Evolutionary conservation across 768 basidiomycete genomes (phyloP).

Genomic region (Kwoniella pini): DNA sequence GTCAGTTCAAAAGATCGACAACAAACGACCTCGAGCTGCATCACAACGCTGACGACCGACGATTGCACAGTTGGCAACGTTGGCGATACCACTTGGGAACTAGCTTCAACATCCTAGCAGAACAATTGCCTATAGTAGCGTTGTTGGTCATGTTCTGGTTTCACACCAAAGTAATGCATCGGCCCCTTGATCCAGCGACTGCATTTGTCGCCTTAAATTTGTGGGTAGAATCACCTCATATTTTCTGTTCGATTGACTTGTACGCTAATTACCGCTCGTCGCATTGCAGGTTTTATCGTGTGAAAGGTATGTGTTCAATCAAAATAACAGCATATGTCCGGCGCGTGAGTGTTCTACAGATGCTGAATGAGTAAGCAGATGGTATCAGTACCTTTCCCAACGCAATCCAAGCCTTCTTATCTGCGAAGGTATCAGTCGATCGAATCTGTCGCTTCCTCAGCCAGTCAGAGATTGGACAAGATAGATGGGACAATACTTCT

Average conservation of each 20-base stretch:
- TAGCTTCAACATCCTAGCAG: constrained; percentile 44
- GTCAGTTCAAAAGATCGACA: constrained; percentile 20
- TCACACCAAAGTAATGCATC: constrained; percentile 46
- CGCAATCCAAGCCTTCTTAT: constrained; percentile 25
- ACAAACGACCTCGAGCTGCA: no score
- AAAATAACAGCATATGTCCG: no score
- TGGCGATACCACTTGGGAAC: constrained; percentile 50
- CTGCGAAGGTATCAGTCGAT: constrained; percentile 38
- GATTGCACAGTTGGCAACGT: constrained; percentile 44
- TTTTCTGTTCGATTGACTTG: constrained; percentile 27
- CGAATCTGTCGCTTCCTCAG: constrained; percentile 40
- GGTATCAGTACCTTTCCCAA: constrained; percentile 28
- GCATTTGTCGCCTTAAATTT: constrained; percentile 49
- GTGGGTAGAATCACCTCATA: constrained; percentile 36
- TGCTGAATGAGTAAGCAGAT: background rate
- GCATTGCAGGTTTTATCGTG: constrained; percentile 31
- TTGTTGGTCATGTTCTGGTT: constrained; percentile 42
- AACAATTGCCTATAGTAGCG: constrained; percentile 36
- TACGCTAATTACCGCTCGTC: no score
- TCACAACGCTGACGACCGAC: no score
- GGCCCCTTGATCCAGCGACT: constrained; percentile 36
- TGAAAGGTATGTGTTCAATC: constrained; percentile 24
- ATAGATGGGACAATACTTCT: background rate
- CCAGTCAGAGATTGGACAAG: constrained; percentile 33
- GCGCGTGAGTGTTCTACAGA: no score